phyloP scores from a whole-genome alignment of 306 rosid species.

The Spatholobus suberectus region DNA sequence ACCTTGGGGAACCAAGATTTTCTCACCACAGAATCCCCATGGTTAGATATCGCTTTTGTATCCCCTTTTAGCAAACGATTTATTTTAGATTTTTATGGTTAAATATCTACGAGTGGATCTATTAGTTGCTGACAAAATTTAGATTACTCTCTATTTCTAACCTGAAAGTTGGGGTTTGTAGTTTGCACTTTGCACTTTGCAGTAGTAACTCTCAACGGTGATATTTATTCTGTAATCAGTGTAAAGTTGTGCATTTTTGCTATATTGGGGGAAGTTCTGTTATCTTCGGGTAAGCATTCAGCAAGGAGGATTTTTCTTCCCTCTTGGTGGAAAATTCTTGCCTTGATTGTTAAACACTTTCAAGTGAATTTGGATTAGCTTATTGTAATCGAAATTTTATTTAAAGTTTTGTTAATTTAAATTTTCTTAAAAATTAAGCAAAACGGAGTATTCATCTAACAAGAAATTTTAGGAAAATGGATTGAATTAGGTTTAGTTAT shows the following conservation, averaged over 20 bases:
- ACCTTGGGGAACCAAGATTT: slow-evolving; percentile 22
- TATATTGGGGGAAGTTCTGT: not conserved
- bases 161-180: not conserved
- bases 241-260: not conserved
- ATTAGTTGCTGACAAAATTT: not conserved
- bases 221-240: not conserved
- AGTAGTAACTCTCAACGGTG: not conserved
- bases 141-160: slow-evolving; percentile 31
- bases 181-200: not conserved
- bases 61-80: slow-evolving; percentile 29
- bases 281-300: slow-evolving; percentile 11
- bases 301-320: not conserved
- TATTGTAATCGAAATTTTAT: not conserved
- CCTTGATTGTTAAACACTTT: not conserved
- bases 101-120: slow-evolving; percentile 13
- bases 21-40: slow-evolving; percentile 35
- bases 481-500: not conserved
- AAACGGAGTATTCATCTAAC: not conserved
- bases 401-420: not conserved
- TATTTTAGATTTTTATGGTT: not conserved
- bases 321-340: not conserved
- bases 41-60: not conserved
- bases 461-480: not conserved
- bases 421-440: not conserved
- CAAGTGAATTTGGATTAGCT: not conserved